These are phyloP conservation scores for Yamadazyma trypodendri DNA, from an alignment of 1,139 yeast species.

Conservation along the genomic window DNA sequence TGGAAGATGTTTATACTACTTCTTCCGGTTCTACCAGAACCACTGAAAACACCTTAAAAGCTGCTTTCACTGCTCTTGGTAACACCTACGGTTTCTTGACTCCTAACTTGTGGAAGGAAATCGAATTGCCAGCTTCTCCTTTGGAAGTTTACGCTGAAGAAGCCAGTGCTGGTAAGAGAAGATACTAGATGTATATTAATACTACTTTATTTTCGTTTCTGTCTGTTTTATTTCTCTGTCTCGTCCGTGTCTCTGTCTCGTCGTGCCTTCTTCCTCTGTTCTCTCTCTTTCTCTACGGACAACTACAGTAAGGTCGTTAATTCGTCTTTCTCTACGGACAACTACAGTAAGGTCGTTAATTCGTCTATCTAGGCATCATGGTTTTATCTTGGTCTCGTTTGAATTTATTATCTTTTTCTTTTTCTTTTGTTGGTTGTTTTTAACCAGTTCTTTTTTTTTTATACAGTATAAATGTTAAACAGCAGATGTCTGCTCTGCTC, in stretches of 20 bases:
- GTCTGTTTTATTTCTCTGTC: too few species aligned
- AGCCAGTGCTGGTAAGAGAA: conserved; percentile 74
- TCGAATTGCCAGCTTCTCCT: conserved; percentile 85
- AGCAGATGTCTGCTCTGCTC: conserved; percentile 45
- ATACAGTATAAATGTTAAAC: conserved; percentile 13
- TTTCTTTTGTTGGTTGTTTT: not conserved
- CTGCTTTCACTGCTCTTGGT: conserved; percentile 98
- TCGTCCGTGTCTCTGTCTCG: too few species aligned
- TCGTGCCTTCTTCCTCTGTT: too few species aligned
- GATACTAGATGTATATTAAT: conserved; percentile 43
- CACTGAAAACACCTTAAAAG: conserved; percentile 99
- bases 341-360: conserved; percentile 4
- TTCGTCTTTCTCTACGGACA: too few species aligned
- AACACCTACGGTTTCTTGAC: conserved; percentile 99
- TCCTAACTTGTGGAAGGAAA: conserved; percentile 97
- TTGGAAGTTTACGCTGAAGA: conserved; percentile 90
- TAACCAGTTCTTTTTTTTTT: conserved; percentile 16
- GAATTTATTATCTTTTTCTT: conserved; percentile 12
- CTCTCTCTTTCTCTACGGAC: too few species aligned
- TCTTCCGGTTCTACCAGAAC: conserved; percentile 99
- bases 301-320: too few species aligned
- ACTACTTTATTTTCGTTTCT: too few species aligned
- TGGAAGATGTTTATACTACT: conserved; percentile 98
- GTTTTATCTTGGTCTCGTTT: conserved; percentile 12
- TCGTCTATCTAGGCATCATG: conserved; percentile 1